These are phyloP conservation scores for Cryomyces minteri DNA, from an alignment of 495 filamentous ascomycete genomes.

Conservation along the genomic window DNA sequence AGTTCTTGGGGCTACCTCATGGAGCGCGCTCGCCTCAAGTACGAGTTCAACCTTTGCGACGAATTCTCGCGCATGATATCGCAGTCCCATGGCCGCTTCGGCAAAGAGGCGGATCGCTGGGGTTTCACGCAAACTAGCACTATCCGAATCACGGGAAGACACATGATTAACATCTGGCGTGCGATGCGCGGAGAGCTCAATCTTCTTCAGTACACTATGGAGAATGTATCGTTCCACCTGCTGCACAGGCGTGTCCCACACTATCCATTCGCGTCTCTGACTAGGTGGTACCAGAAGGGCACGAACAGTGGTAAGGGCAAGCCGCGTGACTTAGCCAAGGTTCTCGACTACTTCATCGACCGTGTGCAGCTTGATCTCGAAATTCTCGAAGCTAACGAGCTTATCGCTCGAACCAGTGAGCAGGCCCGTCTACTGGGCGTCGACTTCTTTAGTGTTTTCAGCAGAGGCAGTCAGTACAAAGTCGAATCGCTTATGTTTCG, in stretches of 20 bases:
- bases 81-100: slow-evolving; percentile 61
- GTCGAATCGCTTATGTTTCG: slow-evolving; percentile 98
- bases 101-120: slow-evolving; percentile 77
- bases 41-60: slow-evolving; percentile 76
- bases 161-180: slow-evolving; percentile 95
- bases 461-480: slow-evolving; percentile 89
- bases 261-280: slow-evolving; percentile 60
- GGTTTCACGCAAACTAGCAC: slow-evolving; percentile 82
- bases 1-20: slow-evolving; percentile 91
- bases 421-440: slow-evolving; percentile 86
- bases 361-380: slow-evolving; percentile 73
- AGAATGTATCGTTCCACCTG: slow-evolving; percentile 89
- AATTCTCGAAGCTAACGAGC: slow-evolving; percentile 78
- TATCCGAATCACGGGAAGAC: slow-evolving; percentile 73
- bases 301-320: slow-evolving; percentile 17
- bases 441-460: slow-evolving; percentile 91
- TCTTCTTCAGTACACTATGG: slow-evolving; percentile 85
- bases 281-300: slow-evolving; percentile 53
- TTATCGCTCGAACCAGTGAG: slow-evolving; percentile 80
- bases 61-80: slow-evolving; percentile 80
- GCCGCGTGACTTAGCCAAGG: slow-evolving; percentile 49
- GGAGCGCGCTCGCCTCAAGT: slow-evolving; percentile 68
- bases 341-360: slow-evolving; percentile 59
- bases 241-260: slow-evolving; percentile 84
- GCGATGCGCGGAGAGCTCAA: slow-evolving; percentile 86